Conservation (phyloP, 1,284 basidiomycete species). For the Melampsora americana region DNA sequence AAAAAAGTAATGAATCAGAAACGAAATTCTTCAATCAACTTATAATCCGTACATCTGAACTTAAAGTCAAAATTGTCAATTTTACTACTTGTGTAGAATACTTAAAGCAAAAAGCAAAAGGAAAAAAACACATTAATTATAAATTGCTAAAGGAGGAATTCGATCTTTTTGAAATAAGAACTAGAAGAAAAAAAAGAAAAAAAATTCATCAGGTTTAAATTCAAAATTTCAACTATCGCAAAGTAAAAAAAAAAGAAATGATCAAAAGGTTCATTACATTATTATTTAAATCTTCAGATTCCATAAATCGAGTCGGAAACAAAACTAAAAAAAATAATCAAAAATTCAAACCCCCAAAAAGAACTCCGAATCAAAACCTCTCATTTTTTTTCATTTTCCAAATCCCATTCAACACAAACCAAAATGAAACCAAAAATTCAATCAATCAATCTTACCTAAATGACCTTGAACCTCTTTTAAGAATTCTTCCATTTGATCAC, state of each 20-base stretch:
- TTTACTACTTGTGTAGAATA: not conserved
- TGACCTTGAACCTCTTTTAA: slow-evolving; percentile 74
- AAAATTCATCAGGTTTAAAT: slow-evolving; percentile 6
- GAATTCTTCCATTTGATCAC: slow-evolving; percentile 80
- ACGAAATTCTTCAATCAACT: not conserved
- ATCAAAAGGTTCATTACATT: slow-evolving; percentile 7
- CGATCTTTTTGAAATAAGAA: slow-evolving; percentile 73
- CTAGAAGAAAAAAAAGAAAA: slow-evolving; percentile 61
- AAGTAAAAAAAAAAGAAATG: not conserved
- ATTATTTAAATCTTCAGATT: slow-evolving; percentile 41
- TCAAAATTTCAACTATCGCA: not conserved
- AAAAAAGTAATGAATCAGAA: not conserved
- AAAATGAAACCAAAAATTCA: not conserved
- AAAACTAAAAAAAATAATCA: slow-evolving; percentile 16
- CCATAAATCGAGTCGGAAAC: slow-evolving; percentile 43
- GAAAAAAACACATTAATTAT: slow-evolving; percentile 49
- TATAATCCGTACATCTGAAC: not conserved
- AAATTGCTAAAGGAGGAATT: slow-evolving; percentile 58
- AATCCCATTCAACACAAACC: not conserved
- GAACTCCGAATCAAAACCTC: too few relatives aligned
- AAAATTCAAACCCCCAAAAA: not conserved
- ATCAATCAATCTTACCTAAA: slow-evolving; percentile 63
- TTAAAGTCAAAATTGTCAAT: not conserved
- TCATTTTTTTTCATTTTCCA: too few relatives aligned
- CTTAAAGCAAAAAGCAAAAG: not conserved